These are phyloP conservation scores for Hypericum androsaemum DNA, from an alignment of 345 rosid genomes.

Conservation along the genomic window DNA sequence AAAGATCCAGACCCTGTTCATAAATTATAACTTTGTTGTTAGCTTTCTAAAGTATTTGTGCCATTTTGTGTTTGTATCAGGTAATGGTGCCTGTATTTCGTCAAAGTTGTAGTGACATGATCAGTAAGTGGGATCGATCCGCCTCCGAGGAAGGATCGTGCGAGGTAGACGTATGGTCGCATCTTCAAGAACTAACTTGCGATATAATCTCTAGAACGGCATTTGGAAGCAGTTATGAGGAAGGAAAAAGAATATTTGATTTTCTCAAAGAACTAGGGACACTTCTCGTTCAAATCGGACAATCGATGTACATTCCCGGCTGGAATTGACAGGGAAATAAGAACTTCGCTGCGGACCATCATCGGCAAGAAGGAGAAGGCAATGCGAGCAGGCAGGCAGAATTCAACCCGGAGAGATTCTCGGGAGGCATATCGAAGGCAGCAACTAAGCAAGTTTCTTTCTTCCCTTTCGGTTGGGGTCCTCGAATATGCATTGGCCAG, in stretches of 20 bases:
- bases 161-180: slow-evolving; percentile 16
- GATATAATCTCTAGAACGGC: slow-evolving; percentile 19
- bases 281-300: slow-evolving; percentile 5
- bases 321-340: slow-evolving; percentile 17
- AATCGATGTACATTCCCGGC: slow-evolving; percentile 14
- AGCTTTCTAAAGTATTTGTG: too few relatives aligned
- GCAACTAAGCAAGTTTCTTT: slow-evolving; percentile 1
- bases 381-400: slow-evolving; percentile 14
- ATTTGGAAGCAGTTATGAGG: slow-evolving; percentile 26
- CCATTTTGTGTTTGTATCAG: neutral
- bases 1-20: too few relatives aligned
- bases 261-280: slow-evolving; percentile 17
- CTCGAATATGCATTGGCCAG: slow-evolving; percentile 3
- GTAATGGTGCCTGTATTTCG: slow-evolving; percentile 16
- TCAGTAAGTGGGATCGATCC: slow-evolving; percentile 7
- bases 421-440: neutral
- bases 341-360: slow-evolving; percentile 5
- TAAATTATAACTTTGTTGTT: too few relatives aligned
- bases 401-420: slow-evolving; percentile 1
- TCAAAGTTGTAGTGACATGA: slow-evolving; percentile 9
- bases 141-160: neutral
- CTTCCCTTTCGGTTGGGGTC: slow-evolving; percentile 6
- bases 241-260: slow-evolving; percentile 18
- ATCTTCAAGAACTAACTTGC: slow-evolving; percentile 9
- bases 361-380: slow-evolving; percentile 17